A percentile compares a stretch with the other conserved stretches of the same genome.
Conservation (phyloP, 2,329 filamentous ascomycete genomes). For the Elsinoe batatas region DNA sequence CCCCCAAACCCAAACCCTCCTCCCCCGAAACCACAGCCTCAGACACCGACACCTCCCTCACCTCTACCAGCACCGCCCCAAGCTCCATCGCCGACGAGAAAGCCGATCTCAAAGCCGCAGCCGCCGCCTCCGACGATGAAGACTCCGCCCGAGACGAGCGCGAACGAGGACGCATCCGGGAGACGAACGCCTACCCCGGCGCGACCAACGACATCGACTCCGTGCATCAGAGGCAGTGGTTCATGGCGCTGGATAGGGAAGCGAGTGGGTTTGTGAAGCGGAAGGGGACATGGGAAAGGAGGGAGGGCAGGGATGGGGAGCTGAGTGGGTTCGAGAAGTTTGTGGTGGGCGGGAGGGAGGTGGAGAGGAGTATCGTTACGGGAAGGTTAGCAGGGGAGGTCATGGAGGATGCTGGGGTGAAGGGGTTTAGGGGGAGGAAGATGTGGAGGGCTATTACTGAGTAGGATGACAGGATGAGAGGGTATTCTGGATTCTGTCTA, state of each 20-base stretch:
- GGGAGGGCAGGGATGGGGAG: not conserved
- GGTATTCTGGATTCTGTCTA: not conserved
- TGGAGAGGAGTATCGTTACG: conserved; percentile 58
- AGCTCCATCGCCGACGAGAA: conserved; percentile 4
- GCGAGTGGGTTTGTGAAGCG: conserved; percentile 47
- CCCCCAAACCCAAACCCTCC: conserved; percentile 8
- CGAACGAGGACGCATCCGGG: conserved; percentile 32
- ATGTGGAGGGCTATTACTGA: conserved; percentile 45
- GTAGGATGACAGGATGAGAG: conserved; percentile 16
- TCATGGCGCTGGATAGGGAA: conserved; percentile 50
- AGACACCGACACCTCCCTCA: conserved; percentile 15
- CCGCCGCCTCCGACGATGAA: conserved; percentile 27
- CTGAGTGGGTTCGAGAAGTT: conserved; percentile 46
- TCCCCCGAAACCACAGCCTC: conserved; percentile 16
- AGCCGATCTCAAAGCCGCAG: conserved; percentile 18
- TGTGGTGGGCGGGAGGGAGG: conserved; percentile 49
- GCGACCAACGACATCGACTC: conserved; percentile 57
- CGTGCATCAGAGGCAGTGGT: conserved; percentile 59
- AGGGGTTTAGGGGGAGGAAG: conserved; percentile 46
- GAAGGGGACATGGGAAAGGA: conserved; percentile 21
- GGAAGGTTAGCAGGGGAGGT: conserved; percentile 51
- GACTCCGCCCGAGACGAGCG: conserved; percentile 35
- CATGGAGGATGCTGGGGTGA: conserved; percentile 51
- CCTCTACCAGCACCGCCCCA: conserved; percentile 9
- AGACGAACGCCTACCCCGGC: conserved; percentile 56